Evolutionary conservation across 768 basidiomycete genomes (phyloP), one percentile per base, ranked within the genome.

Genomic region (Lepiota brunneoincarnata): DNA sequence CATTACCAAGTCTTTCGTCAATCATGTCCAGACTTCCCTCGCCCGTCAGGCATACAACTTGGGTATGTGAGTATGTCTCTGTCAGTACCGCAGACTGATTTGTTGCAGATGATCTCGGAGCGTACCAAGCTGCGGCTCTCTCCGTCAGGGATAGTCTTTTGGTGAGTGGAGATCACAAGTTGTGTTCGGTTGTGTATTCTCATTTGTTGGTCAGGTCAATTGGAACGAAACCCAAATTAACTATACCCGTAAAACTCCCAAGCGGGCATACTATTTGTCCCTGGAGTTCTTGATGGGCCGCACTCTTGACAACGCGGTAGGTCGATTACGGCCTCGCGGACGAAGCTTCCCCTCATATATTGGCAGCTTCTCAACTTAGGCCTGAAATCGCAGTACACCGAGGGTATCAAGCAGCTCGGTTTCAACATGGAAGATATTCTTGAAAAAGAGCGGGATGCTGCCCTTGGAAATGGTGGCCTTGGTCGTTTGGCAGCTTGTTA

Each of bases 401-500:
- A 85, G 2, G 83, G 89, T 9, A 70, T 91, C 49, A 64, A 82
- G 21, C 75, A 83, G 56, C 89, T 99, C 57, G 96, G 97, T 2
- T 99, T 98, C 74, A 83, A 76, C 65, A 80, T 95, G 58, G 93
- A 94, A 68, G 93, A 95, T 62, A 72, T 95, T 41, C 74, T 97
- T 48, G 89, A 87, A 42, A 76, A 87, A 63, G 96, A 98, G 68
- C 86, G 95, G 45, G 97, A 99, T 64, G 94, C 96, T 1, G 96
- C 84, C 6, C 80, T 98, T 10, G 97, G 96, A 4, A 97, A 98
- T 67, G 95, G 95, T 59, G 96, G 96, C 54, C 80, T 98, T 7
- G 96, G 97, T 0, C 90, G 96, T 26, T 82, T 99, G 41, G 97
- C 97, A 0, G 96, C 97, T 0, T 99, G 97, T 73, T 99, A 98